Conservation (phyloP, 2,329 filamentous ascomycete genomes). For the Achaetomium macrosporum region DNA sequence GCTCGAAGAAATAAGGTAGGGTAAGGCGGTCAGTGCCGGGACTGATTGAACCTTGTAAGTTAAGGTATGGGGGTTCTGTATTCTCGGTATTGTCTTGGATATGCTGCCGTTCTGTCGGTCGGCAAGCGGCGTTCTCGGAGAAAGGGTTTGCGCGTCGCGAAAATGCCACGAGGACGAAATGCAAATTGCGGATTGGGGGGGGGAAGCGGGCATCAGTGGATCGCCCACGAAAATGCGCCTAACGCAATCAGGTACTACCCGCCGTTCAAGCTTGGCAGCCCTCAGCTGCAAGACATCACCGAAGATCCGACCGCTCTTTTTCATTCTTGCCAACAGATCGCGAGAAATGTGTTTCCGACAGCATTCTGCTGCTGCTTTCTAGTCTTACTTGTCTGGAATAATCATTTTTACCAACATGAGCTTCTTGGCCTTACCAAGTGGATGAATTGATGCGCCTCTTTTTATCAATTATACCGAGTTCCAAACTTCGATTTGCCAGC, state of each 20-base stretch:
- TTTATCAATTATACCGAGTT: constrained; percentile 24
- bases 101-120: constrained; percentile 13
- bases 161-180: constrained; percentile 21
- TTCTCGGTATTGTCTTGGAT: constrained; percentile 1
- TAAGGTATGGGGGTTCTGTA: constrained; percentile 1
- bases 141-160: constrained; percentile 22
- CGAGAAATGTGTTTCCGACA: background rate
- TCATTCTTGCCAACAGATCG: too few species aligned
- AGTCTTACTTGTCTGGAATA: too few species aligned
- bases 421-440: too few species aligned
- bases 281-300: background rate
- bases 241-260: background rate
- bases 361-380: background rate
- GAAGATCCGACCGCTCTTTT: too few species aligned
- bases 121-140: constrained; percentile 16
- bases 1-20: constrained; percentile 3
- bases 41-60: constrained; percentile 6
- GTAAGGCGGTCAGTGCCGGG: background rate
- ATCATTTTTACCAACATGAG: too few species aligned
- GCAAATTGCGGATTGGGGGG: constrained; percentile 14
- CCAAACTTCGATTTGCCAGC: constrained; percentile 37
- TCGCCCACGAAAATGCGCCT: constrained; percentile 7
- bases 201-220: constrained; percentile 19
- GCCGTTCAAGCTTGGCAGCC: background rate
- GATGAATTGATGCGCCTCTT: background rate